These are phyloP conservation scores for Pythium chondricola DNA, from an alignment of 352 stramenopile species.

Conservation along the genomic window DNA sequence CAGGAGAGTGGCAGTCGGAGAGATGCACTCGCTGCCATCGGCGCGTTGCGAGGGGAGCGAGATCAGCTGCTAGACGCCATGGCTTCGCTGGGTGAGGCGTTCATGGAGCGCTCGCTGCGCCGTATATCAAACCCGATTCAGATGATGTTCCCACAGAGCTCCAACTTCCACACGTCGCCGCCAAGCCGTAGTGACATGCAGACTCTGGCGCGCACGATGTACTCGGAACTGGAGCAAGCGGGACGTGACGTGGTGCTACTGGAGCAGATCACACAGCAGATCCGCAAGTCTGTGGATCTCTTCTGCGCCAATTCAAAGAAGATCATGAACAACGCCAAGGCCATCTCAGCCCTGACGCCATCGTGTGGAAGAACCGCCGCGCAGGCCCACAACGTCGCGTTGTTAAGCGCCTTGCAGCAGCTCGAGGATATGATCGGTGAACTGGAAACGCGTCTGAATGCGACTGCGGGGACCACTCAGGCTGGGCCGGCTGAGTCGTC, in stretches of 20 bases:
- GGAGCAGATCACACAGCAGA: constrained; percentile 47
- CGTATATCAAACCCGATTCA: constrained; percentile 71
- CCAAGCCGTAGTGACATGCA: constrained; percentile 80
- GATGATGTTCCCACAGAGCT: constrained; percentile 85
- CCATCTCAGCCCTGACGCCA: constrained; percentile 35
- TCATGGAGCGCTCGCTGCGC: constrained; percentile 55
- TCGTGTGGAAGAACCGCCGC: constrained; percentile 49
- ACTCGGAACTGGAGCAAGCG: constrained; percentile 59
- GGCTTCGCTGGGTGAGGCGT: constrained; percentile 55
- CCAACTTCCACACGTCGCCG: constrained; percentile 76
- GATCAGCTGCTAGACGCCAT: constrained; percentile 74
- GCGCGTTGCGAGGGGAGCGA: constrained; percentile 29
- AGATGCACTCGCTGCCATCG: constrained; percentile 31
- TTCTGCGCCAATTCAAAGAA: constrained; percentile 68
- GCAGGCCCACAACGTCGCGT: constrained; percentile 74
- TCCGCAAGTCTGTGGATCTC: constrained; percentile 53
- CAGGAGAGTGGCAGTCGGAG: constrained; percentile 6
- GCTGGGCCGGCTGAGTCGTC: background rate
- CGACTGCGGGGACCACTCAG: constrained; percentile 12
- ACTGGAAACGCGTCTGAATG: constrained; percentile 32
- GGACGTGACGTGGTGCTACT: constrained; percentile 53
- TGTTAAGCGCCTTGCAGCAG: constrained; percentile 63
- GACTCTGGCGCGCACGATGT: constrained; percentile 68
- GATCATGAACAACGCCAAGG: constrained; percentile 67
- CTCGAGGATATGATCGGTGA: constrained; percentile 61